A percentile compares a stretch with the other conserved stretches of the same genome.
Conservation (phyloP, 148 eudicot genomes). For the Polygonum maritimum region DNA sequence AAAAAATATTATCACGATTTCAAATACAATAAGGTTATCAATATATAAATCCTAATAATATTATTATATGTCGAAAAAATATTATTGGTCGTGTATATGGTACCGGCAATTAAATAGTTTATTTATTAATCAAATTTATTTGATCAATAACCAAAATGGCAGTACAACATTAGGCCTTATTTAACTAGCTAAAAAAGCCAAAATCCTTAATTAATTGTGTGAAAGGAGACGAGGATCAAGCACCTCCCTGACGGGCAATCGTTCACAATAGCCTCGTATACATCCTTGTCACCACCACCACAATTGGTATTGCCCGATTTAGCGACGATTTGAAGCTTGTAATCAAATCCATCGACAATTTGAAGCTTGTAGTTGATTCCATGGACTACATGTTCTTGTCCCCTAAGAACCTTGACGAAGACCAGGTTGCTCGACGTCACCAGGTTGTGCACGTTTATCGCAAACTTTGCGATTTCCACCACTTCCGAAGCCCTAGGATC, state of each 20-base stretch:
- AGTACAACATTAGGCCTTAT: not conserved
- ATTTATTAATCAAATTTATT: too few species aligned
- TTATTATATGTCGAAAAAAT: too few species aligned
- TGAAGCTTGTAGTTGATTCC: constrained; percentile 30
- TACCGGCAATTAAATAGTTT: too few species aligned
- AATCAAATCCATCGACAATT: constrained; percentile 31
- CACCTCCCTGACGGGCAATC: constrained; percentile 4
- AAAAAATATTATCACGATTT: too few species aligned
- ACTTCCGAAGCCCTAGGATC: constrained; percentile 22
- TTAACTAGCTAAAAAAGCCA: not conserved
- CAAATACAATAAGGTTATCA: too few species aligned
- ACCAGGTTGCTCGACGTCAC: not conserved
- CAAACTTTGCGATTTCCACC: constrained; percentile 27
- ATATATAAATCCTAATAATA: too few species aligned
- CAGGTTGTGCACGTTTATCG: constrained; percentile 30
- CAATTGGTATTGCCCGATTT: constrained; percentile 9
- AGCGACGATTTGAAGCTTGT: constrained; percentile 24
- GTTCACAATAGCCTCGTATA: constrained; percentile 28
- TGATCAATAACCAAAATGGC: too few species aligned
- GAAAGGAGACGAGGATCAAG: constrained; percentile 20
- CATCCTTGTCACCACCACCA: not conserved
- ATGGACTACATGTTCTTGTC: constrained; percentile 13
- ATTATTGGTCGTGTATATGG: too few species aligned
- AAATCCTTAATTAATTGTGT: not conserved
- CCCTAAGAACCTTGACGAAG: constrained; percentile 18